These are phyloP conservation scores for Aspergillus pseudonomiae DNA, from an alignment of 2,329 filamentous ascomycete species.

Conservation along the genomic window DNA sequence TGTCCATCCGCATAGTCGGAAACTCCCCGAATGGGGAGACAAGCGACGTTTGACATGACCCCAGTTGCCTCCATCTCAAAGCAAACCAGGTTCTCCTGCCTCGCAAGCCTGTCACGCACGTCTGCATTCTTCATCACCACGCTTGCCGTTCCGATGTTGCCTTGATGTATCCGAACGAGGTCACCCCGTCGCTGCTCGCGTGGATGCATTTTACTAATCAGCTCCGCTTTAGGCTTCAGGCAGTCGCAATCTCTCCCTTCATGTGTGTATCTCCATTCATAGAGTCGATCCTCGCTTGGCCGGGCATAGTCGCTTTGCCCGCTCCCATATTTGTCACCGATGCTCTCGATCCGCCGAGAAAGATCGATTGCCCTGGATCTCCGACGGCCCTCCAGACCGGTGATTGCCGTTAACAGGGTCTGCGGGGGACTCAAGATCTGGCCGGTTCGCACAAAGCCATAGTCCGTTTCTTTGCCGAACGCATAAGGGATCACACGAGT, in stretches of 20 bases:
- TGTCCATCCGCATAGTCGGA: neutral
- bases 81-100: neutral
- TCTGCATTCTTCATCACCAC: neutral
- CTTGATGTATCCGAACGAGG: neutral
- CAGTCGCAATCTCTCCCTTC: neutral
- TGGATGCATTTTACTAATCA: neutral
- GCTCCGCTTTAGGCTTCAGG: neutral
- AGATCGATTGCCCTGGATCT: neutral
- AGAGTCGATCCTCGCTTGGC: neutral
- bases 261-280: neutral
- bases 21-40: neutral
- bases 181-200: neutral
- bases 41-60: neutral
- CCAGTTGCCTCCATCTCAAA: neutral
- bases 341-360: neutral
- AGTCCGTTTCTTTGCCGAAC: neutral
- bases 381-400: neutral
- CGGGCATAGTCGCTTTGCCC: neutral
- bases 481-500: neutral
- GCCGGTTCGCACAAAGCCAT: neutral
- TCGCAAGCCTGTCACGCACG: too few relatives aligned
- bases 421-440: neutral
- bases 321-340: too few relatives aligned
- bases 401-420: neutral
- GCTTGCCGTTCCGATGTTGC: neutral